Evolutionary conservation across 129 eudicot species (phyloP), one percentile per base, ranked within the genome.

Genomic region (Lonicera japonica): DNA sequence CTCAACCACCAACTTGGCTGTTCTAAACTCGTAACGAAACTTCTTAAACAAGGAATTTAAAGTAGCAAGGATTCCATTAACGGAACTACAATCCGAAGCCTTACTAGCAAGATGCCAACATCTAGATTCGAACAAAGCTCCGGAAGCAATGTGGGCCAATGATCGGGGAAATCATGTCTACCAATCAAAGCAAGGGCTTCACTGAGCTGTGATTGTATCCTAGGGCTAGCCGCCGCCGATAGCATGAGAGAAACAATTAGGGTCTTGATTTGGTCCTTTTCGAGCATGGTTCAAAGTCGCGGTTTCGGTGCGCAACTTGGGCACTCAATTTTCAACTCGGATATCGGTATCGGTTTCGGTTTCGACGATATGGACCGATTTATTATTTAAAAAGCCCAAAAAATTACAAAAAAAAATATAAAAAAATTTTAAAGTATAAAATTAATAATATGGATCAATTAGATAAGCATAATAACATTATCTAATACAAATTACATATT

Each of bases 111-210:
- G n/a, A n/a, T n/a, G n/a, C n/a, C n/a, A n/a, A 20, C 69, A 48
- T 82, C 83, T 0, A 92, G 77, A 21, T 64, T 85, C 4, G 70
- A 29, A 48, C 55, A 78, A 38, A 92, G 77, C 70, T 88, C 89
- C 6, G 97, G 97, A 39, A 90, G 76, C 70, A 90, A 65, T 60
- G 81, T 62, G 4, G 88, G 84, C 99, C 96, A 92, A 1, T n/a
- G 65, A 10, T 58, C 80, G 0, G 96, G 99, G 21, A 92, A 92
- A 82, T 92, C 99, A 54, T 92, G 91, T 54, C 88, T 83, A 4
- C 99, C 99, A 15, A 88, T 85, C 23, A 87, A 80, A 0, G 90
- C 77, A 1, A 92, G 67, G 23, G 99, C 91, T 65, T 92, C 99
- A 14, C 96, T 85, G 19, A 92, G 79, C 82, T 92, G 99, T 5